Conservation (phyloP, 108 stramenopile species). For the Cyclotella atomus region DNA sequence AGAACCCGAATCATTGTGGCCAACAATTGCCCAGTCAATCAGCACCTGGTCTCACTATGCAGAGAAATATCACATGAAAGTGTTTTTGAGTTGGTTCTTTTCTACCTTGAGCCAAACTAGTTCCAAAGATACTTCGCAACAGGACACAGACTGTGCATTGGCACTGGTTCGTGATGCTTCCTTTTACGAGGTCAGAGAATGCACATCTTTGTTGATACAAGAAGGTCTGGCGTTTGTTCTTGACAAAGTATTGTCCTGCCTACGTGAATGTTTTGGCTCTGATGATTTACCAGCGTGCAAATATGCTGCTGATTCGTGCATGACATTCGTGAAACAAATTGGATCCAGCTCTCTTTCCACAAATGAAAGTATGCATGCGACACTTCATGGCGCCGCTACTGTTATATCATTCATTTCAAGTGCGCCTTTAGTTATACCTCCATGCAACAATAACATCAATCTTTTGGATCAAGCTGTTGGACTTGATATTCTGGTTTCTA, state of each 20-base stretch:
- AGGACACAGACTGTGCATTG: slow-evolving; percentile 20
- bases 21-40: slow-evolving; percentile 33
- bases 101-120: slow-evolving; percentile 6
- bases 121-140: slow-evolving; percentile 3
- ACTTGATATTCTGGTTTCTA: slow-evolving; percentile 27
- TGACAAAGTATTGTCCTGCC: slow-evolving; percentile 3
- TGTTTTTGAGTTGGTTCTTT: slow-evolving; percentile 52
- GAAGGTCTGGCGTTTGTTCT: slow-evolving; percentile 32
- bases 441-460: slow-evolving; percentile 17
- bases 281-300: not conserved
- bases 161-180: slow-evolving; percentile 49
- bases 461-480: slow-evolving; percentile 25
- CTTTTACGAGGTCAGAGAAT: slow-evolving; percentile 36
- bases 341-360: not conserved
- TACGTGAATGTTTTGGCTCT: not conserved
- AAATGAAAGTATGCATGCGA: not conserved
- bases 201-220: slow-evolving; percentile 29
- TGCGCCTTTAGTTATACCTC: slow-evolving; percentile 23
- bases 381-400: slow-evolving; percentile 9
- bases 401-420: slow-evolving; percentile 36
- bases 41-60: slow-evolving; percentile 44
- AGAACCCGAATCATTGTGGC: slow-evolving; percentile 34
- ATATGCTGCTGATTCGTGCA: not conserved
- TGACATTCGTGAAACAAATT: slow-evolving; percentile 1
- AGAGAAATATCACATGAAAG: slow-evolving; percentile 26